Conservation (phyloP, 345 rosid genomes). For the Citrus unshiu region DNA sequence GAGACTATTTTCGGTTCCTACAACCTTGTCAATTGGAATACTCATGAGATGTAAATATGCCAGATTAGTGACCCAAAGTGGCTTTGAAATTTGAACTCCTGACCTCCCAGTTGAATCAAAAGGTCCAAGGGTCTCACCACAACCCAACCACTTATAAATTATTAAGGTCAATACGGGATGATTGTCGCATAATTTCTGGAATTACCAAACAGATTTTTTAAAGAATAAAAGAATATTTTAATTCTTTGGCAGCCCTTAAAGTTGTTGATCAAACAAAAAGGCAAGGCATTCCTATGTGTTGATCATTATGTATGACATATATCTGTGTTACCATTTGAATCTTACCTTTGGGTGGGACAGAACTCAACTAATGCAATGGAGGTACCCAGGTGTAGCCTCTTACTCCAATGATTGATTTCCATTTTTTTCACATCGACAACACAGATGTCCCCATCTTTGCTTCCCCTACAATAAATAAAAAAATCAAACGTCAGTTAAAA, state of each 20-base stretch:
- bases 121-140: background rate
- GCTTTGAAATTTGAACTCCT: background rate
- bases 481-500: background rate
- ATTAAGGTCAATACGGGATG: background rate
- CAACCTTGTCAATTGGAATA: background rate
- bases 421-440: slow-evolving; percentile 86
- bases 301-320: no score
- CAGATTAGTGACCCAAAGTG: background rate
- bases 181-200: background rate
- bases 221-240: background rate
- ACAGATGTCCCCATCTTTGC: slow-evolving; percentile 85
- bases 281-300: no score
- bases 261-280: no score
- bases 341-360: slow-evolving; percentile 81
- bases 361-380: slow-evolving; percentile 66
- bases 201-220: background rate
- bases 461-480: slow-evolving; percentile 50
- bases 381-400: slow-evolving; percentile 83
- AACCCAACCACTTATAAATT: background rate
- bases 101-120: background rate
- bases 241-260: background rate
- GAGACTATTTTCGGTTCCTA: background rate
- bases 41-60: background rate
- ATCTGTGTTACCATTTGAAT: background rate
- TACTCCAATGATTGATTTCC: slow-evolving; percentile 86